Evolutionary conservation across 2,329 filamentous ascomycete genomes (phyloP).

Genomic region (Diaporthe destruens): DNA sequence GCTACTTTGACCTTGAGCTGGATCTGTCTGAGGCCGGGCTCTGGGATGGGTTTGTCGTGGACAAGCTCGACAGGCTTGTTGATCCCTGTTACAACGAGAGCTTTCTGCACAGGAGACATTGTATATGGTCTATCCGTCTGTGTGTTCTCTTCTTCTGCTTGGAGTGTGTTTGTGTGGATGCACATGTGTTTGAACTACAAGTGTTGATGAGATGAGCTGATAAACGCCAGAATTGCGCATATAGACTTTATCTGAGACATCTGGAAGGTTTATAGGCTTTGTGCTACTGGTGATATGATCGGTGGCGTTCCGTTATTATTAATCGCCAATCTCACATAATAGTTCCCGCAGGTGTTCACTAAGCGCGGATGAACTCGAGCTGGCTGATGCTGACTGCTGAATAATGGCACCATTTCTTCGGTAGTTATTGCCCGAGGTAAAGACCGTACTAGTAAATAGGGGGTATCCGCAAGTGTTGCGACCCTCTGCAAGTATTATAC

Average conservation of each 20-base stretch:
- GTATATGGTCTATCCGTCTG: neutral
- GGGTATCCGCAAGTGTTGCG: too few relatives aligned
- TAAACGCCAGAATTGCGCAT: neutral
- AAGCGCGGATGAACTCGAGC: neutral
- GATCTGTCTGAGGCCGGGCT: conserved; percentile 50
- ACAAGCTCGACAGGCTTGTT: conserved; percentile 46
- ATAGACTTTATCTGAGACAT: neutral
- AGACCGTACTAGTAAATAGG: too few relatives aligned
- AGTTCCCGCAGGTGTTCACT: neutral
- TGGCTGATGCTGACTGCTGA: neutral
- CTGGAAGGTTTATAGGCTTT: conserved; percentile 6
- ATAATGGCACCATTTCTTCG: neutral
- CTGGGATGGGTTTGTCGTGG: conserved; percentile 46
- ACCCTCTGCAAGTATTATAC: too few relatives aligned
- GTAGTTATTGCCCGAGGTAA: neutral
- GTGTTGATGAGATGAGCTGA: neutral
- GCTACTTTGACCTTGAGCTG: conserved; percentile 55
- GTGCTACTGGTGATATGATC: neutral
- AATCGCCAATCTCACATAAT: neutral
- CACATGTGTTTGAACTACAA: neutral
- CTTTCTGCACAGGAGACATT: conserved; percentile 44
- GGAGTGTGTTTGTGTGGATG: too few relatives aligned
- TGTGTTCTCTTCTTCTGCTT: neutral
- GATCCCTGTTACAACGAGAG: conserved; percentile 46
- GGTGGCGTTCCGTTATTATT: conserved; percentile 5